Evolutionary conservation across 768 basidiomycete species (phyloP), one percentile per base, ranked within the genome.

Genomic region (Boletus huronensis): DNA sequence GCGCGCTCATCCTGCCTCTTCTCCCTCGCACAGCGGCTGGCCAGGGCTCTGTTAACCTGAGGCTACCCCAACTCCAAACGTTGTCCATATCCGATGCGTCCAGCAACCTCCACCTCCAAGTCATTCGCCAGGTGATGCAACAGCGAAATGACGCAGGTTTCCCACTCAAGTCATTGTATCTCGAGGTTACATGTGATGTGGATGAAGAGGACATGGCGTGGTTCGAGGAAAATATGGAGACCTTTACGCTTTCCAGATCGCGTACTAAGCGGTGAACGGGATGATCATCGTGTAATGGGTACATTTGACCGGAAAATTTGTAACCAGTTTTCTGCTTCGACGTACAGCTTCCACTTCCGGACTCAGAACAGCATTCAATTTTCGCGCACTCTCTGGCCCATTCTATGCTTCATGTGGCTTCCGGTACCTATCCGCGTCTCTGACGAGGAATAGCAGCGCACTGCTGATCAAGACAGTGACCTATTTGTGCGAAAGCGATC

Each of bases 391-490:
- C 8, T 28, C 28, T 28, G 28, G 28, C 8, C 9, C 28, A 5
- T 28, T 9, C 9, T 28, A 62, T 11, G 29, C 23, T 64, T 59
- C 55, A 10, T n/a, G 26, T 19, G 48, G 35, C 2, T 48, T 48
- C 36, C 38, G 55, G 46, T 65, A 60, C 28, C 53, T 43, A 31
- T 68, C 68, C 10, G 26, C 42, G 5, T 68, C 68, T 53, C 59
- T 61, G 46, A 70, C 42, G 26, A 68, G 56, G 55, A 70, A 54
- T 8, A 68, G 38, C 25, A 58, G 39, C 13, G 41, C 52, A n/a
- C 54, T 38, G n/a, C 64, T 61, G 28, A 61, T 13, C 16, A 62
- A 17, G 3, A 62, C 50, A n/a, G 58, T 42, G 19, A 46, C 57
- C 67, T 70, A 34, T 5, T 29, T n/a, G 9, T 19, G 23, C 16